Conservation (phyloP, 163 green algal genomes). For the Chlamydomonas reinhardtii region DNA sequence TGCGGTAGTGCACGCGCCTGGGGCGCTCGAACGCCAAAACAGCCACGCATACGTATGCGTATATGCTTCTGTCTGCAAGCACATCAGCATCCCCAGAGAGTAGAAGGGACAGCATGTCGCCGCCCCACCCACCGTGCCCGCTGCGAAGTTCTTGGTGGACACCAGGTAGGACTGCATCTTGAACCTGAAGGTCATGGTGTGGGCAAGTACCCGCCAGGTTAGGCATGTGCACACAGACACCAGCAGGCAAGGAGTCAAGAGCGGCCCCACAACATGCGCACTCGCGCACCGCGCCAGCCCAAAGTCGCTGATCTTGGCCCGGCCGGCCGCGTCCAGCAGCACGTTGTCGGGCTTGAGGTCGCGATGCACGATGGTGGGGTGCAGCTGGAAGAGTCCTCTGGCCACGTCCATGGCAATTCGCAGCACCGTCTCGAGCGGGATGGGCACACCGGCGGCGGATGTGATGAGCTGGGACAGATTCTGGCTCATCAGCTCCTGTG, state of each 20-base stretch:
- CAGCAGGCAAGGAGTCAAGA: too few relatives aligned
- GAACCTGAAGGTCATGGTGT: neutral
- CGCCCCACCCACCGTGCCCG: neutral
- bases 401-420: neutral
- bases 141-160: neutral
- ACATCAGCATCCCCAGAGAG: too few relatives aligned
- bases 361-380: slow-evolving; percentile 23
- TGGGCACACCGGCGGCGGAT: neutral
- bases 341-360: slow-evolving; percentile 52
- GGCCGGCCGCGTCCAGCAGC: slow-evolving; percentile 11
- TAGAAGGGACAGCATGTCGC: too few relatives aligned
- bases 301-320: slow-evolving; percentile 42
- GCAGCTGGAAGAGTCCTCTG: neutral
- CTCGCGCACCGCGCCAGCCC: neutral
- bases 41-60: too few relatives aligned
- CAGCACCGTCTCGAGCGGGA: neutral
- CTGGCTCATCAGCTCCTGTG: neutral
- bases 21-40: too few relatives aligned
- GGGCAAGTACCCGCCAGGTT: too few relatives aligned
- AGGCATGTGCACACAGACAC: too few relatives aligned
- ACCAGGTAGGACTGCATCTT: neutral
- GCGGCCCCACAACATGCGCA: too few relatives aligned
- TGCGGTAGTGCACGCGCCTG: too few relatives aligned
- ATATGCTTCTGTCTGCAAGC: too few relatives aligned
- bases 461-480: neutral